A percentile compares a stretch with the other conserved stretches of the same genome.
phyloP scores from a whole-genome alignment of 1,284 basidiomycete genomes.

The Trametes pubescens region DNA sequence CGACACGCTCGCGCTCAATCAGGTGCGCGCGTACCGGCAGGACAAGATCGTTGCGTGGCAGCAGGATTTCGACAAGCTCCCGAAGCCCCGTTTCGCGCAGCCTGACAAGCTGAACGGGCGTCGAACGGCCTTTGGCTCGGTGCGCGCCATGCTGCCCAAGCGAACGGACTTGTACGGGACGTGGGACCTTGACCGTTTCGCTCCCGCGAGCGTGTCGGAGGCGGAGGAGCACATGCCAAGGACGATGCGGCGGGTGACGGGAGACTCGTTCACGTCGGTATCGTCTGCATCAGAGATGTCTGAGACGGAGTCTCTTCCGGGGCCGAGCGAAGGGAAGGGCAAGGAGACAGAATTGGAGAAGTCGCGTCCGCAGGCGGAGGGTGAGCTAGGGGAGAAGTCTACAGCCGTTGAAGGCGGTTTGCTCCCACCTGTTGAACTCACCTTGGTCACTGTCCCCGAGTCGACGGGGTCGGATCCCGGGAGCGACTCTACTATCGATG shows the following conservation, averaged over 20 bases:
- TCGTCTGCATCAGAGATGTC: constrained; percentile 60
- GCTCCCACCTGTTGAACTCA: constrained; percentile 24
- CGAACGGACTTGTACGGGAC: constrained; percentile 60
- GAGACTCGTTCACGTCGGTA: constrained; percentile 64
- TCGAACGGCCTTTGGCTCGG: constrained; percentile 69
- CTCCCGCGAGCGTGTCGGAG: constrained; percentile 79
- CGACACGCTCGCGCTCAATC: constrained; percentile 90
- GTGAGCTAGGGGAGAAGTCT: constrained; percentile 15
- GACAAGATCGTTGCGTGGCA: constrained; percentile 98
- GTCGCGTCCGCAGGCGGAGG: constrained; percentile 1
- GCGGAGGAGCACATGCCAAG: constrained; percentile 71
- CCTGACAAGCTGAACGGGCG: constrained; percentile 54
- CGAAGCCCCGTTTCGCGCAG: constrained; percentile 62
- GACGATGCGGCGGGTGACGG: constrained; percentile 53
- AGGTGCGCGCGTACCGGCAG: constrained; percentile 87
- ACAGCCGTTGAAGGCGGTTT: constrained; percentile 10
- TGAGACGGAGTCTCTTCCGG: constrained; percentile 50
- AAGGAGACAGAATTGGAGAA: constrained; percentile 7
- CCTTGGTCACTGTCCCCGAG: background rate
- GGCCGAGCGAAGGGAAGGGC: constrained; percentile 33
- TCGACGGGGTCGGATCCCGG: constrained; percentile 62
- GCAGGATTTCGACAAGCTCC: constrained; percentile 80
- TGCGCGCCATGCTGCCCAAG: constrained; percentile 74
- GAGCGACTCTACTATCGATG: constrained; percentile 93
- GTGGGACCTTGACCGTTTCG: constrained; percentile 60